Evolutionary conservation across 2,329 filamentous ascomycete genomes (phyloP), one percentile per base, ranked within the genome.

Genomic region (Cercospora sojina): DNA sequence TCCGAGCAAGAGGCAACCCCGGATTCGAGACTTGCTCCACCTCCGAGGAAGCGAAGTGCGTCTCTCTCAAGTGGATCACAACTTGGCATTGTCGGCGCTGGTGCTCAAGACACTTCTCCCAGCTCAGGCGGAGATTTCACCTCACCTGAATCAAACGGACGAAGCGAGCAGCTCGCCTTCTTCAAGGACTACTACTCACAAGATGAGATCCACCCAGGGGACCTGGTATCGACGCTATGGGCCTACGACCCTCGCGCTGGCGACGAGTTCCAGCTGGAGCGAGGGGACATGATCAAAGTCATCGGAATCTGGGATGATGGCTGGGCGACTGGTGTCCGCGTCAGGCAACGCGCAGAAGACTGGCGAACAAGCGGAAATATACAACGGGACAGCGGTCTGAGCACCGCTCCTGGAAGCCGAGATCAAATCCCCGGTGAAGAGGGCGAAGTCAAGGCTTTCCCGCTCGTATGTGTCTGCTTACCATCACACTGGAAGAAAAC

Each of bases 181-280:
- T 99, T 99, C 87, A 97, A 97, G 77, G 95, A 99, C 79, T 99
- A 99, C 80, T 99, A 99, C 77, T 98, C 94, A 2, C 90, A 94
- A 73, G 95, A 98, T 74, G 93, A 98, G 74, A 97, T 99, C 65
- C 92, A 94, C 74, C 91, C 94, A 0, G 90, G 91, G 64, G 93
- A 98, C 74, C 90, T 90, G 66, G 94, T 99, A 49, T 87, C 95
- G 13, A 92, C 93, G 2, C 85, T 99, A 13, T 99, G 95, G 95
- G 94, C 95, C 1, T 99, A 99, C 79, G 92, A 97, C 74, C 94
- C 95, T 35, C 91, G 95, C 35, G 95, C 95, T 4, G 88, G 89
- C 31, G 95, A 99, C 75, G 95, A 99, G 77, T 98, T 98, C 76
- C 85, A 92, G 43, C 84, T 99, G 41, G 95, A 98, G 74, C 88